Evolutionary conservation across 202 grass and related monocot genomes (phyloP).

Genomic region (Brachypodium distachyon): DNA sequence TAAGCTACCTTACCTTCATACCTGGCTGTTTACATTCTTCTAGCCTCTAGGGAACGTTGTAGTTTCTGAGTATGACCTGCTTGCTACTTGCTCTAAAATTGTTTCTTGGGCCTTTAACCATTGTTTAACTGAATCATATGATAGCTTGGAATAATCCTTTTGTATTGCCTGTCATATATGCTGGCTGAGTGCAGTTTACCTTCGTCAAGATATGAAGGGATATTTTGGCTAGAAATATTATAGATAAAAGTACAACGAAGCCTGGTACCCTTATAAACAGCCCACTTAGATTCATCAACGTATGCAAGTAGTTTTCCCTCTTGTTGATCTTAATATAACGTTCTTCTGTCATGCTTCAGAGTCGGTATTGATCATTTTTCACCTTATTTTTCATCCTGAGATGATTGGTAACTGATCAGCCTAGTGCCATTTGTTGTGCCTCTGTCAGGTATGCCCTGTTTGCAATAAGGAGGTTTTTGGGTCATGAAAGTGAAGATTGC

Average conservation of each 20-base stretch:
- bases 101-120: background rate
- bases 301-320: no score
- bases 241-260: background rate
- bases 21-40: background rate
- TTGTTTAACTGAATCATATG: background rate
- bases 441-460: slow-evolving; percentile 63
- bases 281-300: background rate
- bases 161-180: background rate
- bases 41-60: background rate
- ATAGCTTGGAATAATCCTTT: background rate
- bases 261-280: background rate
- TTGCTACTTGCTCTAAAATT: background rate
- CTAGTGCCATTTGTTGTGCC: background rate
- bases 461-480: slow-evolving; percentile 74
- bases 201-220: background rate
- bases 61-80: background rate
- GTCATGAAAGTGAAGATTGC: slow-evolving; percentile 17
- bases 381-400: background rate
- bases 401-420: background rate
- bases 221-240: background rate
- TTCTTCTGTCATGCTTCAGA: background rate
- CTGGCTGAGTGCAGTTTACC: background rate
- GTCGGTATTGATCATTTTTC: background rate
- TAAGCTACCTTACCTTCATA: slow-evolving; percentile 15
- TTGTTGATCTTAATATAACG: no score